Evolutionary conservation across 164 flowering plant genomes (phyloP).

Genomic region (Umbellularia californica): DNA sequence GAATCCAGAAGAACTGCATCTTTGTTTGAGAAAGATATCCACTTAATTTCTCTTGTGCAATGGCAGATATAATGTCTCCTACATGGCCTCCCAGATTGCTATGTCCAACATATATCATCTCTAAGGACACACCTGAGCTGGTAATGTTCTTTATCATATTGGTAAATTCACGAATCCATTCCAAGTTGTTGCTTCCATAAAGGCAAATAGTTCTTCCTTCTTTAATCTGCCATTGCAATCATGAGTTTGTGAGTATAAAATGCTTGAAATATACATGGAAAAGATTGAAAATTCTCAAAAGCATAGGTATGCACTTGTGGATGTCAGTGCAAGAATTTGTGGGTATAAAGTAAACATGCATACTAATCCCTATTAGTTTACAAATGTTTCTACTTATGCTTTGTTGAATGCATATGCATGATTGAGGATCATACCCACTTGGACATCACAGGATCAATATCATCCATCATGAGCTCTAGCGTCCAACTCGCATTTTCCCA

Average conservation of each 20-base stretch:
- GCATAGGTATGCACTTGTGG: background rate
- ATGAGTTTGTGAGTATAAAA: background rate
- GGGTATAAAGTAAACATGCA: background rate
- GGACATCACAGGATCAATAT: constrained; percentile 38
- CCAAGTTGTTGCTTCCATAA: constrained; percentile 50
- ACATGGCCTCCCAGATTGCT: constrained; percentile 21
- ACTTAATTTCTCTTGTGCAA: constrained; percentile 28
- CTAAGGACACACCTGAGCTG: constrained; percentile 36
- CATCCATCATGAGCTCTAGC: constrained; percentile 38
- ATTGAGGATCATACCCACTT: constrained; percentile 38
- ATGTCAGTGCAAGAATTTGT: background rate
- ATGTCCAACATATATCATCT: constrained; percentile 33
- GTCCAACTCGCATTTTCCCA: constrained; percentile 59
- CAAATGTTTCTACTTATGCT: background rate
- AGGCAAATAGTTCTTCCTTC: constrained; percentile 60
- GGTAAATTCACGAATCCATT: constrained; percentile 62
- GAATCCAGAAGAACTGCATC: constrained; percentile 55
- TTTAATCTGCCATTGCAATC: constrained; percentile 43
- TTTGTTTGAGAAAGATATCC: constrained; percentile 24
- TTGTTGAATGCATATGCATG: background rate
- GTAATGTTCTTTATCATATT: constrained; percentile 29
- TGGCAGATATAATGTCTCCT: constrained; percentile 25
- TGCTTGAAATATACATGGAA: background rate
- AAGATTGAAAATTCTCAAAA: background rate
- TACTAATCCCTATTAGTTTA: background rate